Evolutionary conservation across 208 protist species (phyloP).

Genomic region (Crithidia thermophila): DNA sequence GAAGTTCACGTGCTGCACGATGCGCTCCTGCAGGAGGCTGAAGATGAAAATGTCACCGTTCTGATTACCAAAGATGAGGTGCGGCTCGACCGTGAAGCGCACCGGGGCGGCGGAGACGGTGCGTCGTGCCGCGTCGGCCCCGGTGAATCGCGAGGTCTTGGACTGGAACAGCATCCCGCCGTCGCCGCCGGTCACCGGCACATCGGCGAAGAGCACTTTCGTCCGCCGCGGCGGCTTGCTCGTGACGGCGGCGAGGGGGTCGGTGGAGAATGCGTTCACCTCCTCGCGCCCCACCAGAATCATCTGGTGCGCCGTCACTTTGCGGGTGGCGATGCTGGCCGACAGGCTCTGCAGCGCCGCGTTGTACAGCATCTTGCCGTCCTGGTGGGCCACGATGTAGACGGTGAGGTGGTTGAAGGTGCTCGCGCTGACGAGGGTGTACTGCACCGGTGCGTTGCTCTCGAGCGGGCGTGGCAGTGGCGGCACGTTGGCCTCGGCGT

Average conservation of each 20-base stretch:
- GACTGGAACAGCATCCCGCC: constrained; percentile 27
- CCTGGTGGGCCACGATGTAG: constrained; percentile 75
- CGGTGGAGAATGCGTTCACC: constrained; percentile 16
- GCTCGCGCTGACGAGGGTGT: constrained; percentile 74
- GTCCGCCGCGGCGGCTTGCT: constrained; percentile 8
- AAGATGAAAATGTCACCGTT: constrained; percentile 81
- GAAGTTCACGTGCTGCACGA: constrained; percentile 83
- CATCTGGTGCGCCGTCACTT: constrained; percentile 73
- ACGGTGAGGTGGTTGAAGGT: constrained; percentile 83
- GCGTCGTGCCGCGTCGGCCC: constrained; percentile 71
- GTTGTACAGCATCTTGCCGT: constrained; percentile 51
- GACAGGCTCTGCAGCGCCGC: constrained; percentile 71
- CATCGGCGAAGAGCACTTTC: constrained; percentile 22
- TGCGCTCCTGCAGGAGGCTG: constrained; percentile 60
- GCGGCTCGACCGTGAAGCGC: constrained; percentile 79
- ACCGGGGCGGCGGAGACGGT: constrained; percentile 75
- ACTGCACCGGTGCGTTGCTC: constrained; percentile 54
- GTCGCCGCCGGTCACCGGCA: constrained; percentile 21
- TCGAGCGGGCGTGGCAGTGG: constrained; percentile 28
- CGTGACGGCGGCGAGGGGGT: constrained; percentile 9
- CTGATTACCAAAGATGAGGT: constrained; percentile 86
- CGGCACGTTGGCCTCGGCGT: constrained; percentile 35
- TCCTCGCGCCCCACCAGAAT: constrained; percentile 63
- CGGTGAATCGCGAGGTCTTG: constrained; percentile 45
- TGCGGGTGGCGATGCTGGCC: constrained; percentile 63